Base-by-base conservation (phyloP, 441 rosid genomes). In the Mallotus repandus region DNA sequence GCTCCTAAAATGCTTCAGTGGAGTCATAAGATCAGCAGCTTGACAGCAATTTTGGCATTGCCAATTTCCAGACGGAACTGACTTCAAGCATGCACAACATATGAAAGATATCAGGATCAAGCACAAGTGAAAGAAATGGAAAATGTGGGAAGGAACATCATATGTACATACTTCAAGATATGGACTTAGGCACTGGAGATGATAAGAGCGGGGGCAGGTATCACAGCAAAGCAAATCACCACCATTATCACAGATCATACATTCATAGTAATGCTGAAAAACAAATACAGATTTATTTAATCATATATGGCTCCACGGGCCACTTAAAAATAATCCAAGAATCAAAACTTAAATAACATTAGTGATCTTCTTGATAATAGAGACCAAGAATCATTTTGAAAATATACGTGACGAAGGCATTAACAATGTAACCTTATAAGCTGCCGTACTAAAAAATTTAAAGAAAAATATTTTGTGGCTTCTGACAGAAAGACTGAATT, bases 201-300 rank as follows among this genome's bases (percentile, higher is more conserved):
- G 85, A 68, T 71, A 82, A 48, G 83, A 77, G 61, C 76, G 41
- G 38, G 85, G 85, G 66, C 85, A 82, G 66, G 73, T 56, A 57
- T 82, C 85, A 49, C 83, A 82, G 62, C 83, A 82, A 25, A 82
- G 74, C 68, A 82, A 69, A n/a, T 80, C 75, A 16, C 85, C 85
- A 10, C 76, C 85, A 48, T 63, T 58, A 38, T 80, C 76, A 73
- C 83, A 82, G 35, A 79, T 22, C 16, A 77, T 72, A 52, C 83
- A 82, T 63, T 80, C 80, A 54, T 74, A 82, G 74, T 66, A 82
- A 63, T 74, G 74, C 85, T 82, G 81, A 50, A 66, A 69, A 77
- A 18, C 4, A 3, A 35, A 35, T 35, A 35, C 41, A 52, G 12
- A 10, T 49, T 11, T 14, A 49, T 49, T 2, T 14, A 14, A 49